Base-by-base conservation (phyloP, 371 early-diverging fungal species). In the Parasitella parasitica region DNA sequence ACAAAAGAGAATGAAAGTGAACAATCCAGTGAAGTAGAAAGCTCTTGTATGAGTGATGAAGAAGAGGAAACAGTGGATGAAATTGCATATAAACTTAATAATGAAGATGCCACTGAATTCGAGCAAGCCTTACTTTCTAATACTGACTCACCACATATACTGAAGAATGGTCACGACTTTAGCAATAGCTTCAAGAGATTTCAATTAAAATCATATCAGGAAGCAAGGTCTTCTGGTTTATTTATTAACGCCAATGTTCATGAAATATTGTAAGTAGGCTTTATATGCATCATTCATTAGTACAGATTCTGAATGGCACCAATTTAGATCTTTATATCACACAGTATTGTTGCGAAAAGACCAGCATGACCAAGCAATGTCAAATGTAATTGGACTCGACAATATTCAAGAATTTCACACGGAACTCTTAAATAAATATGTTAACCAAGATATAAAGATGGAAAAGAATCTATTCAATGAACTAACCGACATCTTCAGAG, bases 171-270 rank as follows among this genome's bases (percentile, higher is more conserved):
- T 50, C 28, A 58, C 36, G 30, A 30, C 30, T 43, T 58, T 53
- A 64, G 54, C 54, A 64, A 34, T 36, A 53, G 46, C 54, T 64
- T 57, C 58, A 64, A 64, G 52, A 63, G 30, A 8, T 8, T 30
- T 30, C 30, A 30, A 30, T 30, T 30, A 30, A 30, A 30, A 30
- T 30, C 30, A 30, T 30, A 30, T 30, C 30, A 30, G 3, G 30
- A 30, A 57, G 57, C 56, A 71, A 70, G 60, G 24, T 63, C 63
- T 56, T 63, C 56, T 63, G 63, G 63, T 50, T 63, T 63, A 63
- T 63, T 50, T 50, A 57, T 63, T 50, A 55, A 63, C 41, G 43
- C 57, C 56, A 57, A 50, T 63, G 34, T 63, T 63, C 63, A 63
- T 63, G 57, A 57, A 51, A 39, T 63, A 63, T 56, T 63, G 57